phyloP scores from a whole-genome alignment of 139 green algal genomes.

The Tetradesmus obliquus region DNA sequence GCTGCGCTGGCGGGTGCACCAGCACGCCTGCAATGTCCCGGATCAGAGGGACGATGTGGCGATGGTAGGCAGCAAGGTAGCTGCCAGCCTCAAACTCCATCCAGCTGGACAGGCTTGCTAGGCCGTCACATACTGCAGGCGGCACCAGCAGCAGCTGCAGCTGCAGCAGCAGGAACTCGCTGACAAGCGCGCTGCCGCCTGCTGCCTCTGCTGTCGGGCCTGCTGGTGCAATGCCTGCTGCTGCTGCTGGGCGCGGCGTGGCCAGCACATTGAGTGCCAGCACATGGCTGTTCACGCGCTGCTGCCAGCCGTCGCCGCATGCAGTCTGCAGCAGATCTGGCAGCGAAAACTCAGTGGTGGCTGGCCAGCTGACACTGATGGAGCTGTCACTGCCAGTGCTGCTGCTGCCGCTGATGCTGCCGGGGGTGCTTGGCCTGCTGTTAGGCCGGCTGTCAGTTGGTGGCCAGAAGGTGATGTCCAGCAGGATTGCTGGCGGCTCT shows the following conservation, averaged over 20 bases:
- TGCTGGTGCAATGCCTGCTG: neutral
- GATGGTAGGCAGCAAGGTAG: neutral
- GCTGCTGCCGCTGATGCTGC: neutral
- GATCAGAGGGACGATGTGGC: neutral
- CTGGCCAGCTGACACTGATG: neutral
- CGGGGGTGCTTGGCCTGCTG: neutral
- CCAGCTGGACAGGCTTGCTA: neutral
- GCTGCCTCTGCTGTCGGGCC: neutral
- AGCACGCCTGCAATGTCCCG: neutral
- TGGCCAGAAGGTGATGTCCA: neutral
- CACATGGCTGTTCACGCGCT: neutral
- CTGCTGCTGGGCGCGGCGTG: neutral
- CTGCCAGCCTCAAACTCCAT: neutral
- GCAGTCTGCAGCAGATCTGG: conserved; percentile 12
- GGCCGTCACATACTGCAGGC: neutral
- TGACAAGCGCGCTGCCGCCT: neutral
- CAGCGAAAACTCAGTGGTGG: neutral
- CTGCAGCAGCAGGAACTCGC: conserved; percentile 38
- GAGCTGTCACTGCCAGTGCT: neutral
- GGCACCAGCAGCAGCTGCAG: conserved; percentile 39
- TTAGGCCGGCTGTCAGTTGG: neutral
- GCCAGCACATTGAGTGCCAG: conserved; percentile 8
- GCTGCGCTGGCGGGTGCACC: neutral
- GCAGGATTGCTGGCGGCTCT: neutral
- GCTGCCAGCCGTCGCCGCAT: neutral